Base-by-base conservation (phyloP, 2,329 filamentous ascomycete genomes). In the Corinectria fuckeliana region DNA sequence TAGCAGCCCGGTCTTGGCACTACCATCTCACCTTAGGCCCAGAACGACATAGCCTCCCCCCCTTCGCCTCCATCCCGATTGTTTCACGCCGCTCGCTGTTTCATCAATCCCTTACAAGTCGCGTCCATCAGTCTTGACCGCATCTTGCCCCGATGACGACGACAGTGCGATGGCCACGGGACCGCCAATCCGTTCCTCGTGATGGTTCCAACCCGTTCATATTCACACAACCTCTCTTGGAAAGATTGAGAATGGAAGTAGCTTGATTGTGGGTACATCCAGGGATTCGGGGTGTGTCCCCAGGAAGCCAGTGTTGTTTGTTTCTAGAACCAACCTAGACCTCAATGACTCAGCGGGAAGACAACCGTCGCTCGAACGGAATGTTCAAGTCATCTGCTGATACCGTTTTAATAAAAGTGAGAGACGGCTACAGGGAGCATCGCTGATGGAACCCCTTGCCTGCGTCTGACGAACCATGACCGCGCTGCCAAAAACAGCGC, bases 61-160 rank as follows among this genome's bases (percentile, higher is more conserved):
- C 28, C 39, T 56, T 45, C 61, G 44, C 45, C 58, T 45, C 61
- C 41, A 41, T 53, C 66, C 51, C 57, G 66, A 56, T 57, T 42
- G 66, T 68, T 69, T 69, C 64, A 69, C 45, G 56, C 50, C 61
- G 52, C 23, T 34, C 14, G 30, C 50, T 38, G 50, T 50, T 54
- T 58, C 50, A 58, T 50, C 56, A 50, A 54, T 44, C 21, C 50
- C 21, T 36, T 14, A 21, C 44, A 18, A n/a, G n/a, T n/a, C n/a
- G n/a, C n/a, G n/a, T n/a, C 42, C 44, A 28, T 48, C 36, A 26
- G 53, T 52, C 36, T 45, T 39, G 23, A 18, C 50, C 14, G 30
- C 51, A 18, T 38, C 32, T 10, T 25, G 42, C 44, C 56, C 45
- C 44, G 26, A 28, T 36, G 25, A 45, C 9, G 36, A 26, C 49